Percentiles rank a stretch among this genome's conserved stretches.
Evolutionary conservation across 805 yeast species (phyloP).

Genomic region (Ogataea thermomethanolica): DNA sequence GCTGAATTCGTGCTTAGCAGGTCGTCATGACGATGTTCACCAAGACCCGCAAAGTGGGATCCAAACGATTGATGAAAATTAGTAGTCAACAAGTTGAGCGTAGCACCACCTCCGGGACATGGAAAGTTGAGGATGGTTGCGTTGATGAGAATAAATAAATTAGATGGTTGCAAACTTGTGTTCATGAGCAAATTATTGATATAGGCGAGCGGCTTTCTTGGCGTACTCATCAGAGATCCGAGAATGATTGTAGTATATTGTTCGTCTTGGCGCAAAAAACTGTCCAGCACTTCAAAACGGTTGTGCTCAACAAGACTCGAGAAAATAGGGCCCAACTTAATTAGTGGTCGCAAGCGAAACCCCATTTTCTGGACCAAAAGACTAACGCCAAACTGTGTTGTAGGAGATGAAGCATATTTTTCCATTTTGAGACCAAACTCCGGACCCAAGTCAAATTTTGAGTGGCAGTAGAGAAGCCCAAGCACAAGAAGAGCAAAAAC

Average conservation of each 20-base stretch:
- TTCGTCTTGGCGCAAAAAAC: constrained; percentile 5
- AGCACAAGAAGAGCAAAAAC: constrained; percentile 15
- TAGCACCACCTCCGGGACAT: constrained; percentile 12
- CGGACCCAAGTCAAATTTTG: constrained; percentile 1
- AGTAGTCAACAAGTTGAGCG: constrained; percentile 21
- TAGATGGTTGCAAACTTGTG: constrained; percentile 6
- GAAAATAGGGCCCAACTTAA: constrained; percentile 1
- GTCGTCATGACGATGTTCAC: constrained; percentile 8
- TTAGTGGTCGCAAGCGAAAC: not conserved
- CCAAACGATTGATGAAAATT: constrained; percentile 18
- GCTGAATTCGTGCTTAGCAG: constrained; percentile 12
- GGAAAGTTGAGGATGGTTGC: constrained; percentile 14
- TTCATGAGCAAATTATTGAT: constrained; percentile 21
- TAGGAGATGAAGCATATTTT: not conserved
- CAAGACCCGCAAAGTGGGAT: constrained; percentile 8
- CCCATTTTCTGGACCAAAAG: constrained; percentile 1
- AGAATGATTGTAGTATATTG: constrained; percentile 9
- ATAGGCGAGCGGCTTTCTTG: constrained; percentile 19
- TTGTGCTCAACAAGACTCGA: not conserved
- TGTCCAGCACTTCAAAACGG: constrained; percentile 4
- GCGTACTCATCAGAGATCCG: constrained; percentile 12
- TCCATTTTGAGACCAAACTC: constrained; percentile 4
- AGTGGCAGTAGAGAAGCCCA: constrained; percentile 6
- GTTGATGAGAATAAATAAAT: constrained; percentile 18
- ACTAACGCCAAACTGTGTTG: not conserved